These are phyloP conservation scores for Candida ortonii DNA, from an alignment of 805 yeast genomes.

Conservation along the genomic window DNA sequence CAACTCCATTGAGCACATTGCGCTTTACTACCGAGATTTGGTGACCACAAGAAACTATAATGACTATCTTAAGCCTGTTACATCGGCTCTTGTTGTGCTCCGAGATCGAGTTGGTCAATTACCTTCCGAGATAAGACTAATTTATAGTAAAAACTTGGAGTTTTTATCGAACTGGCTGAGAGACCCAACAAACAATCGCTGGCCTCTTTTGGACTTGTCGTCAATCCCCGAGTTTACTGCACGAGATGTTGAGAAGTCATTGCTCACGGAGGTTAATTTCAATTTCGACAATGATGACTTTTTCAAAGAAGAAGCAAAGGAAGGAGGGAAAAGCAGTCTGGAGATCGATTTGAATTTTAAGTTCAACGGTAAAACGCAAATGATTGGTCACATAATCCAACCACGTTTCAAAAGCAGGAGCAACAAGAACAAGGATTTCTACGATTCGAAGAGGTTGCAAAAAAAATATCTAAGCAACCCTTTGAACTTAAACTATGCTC, in stretches of 20 bases:
- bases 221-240: conserved; percentile 60
- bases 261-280: conserved; percentile 70
- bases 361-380: conserved; percentile 25
- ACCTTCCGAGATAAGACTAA: conserved; percentile 76
- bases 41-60: conserved; percentile 33
- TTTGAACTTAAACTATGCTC: conserved; percentile 36
- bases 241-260: conserved; percentile 74
- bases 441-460: conserved; percentile 59
- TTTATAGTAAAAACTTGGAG: conserved; percentile 62
- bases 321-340: conserved; percentile 11
- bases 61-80: conserved; percentile 59
- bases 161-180: conserved; percentile 61
- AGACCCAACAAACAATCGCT: conserved; percentile 36
- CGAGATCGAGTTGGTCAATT: conserved; percentile 79
- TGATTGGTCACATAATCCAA: conserved; percentile 33
- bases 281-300: conserved; percentile 52
- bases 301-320: conserved; percentile 30
- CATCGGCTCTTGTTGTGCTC: conserved; percentile 79
- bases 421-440: conserved; percentile 37
- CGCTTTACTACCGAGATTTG: conserved; percentile 42
- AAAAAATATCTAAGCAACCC: conserved; percentile 73
- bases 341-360: conserved; percentile 23
- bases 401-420: conserved; percentile 26
- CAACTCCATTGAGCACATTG: conserved; percentile 82
- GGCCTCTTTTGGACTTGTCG: conserved; percentile 81